Evolutionary conservation across 768 basidiomycete genomes (phyloP), one percentile per base, ranked within the genome.

Genomic region (Boletus tylopilopsis): DNA sequence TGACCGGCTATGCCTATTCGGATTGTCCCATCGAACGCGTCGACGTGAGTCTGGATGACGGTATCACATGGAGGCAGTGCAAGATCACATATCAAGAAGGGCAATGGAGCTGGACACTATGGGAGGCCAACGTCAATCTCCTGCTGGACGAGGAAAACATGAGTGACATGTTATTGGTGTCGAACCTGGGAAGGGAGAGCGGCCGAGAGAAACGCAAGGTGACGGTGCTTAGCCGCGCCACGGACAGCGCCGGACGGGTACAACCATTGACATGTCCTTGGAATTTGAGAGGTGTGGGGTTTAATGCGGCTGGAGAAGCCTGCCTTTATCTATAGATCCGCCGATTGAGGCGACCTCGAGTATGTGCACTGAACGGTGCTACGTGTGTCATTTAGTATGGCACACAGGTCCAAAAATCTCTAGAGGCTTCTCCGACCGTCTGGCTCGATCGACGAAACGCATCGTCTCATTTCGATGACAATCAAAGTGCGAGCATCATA

Each of bases 71-170:
- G 82, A 59, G 64, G 23, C 59, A 64, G 10, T 76, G 79, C 18
- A 65, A 64, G 25, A 77, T 85, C 50, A 78, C 72, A 1, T 85
- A 85, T 53, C 80, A 79, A 46, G 68, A 77, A 30, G 84, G 84
- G 4, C 75, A 63, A 53, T 87, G 85, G 84, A 85, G 85, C 58
- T 89, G 87, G 86, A 77, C 81, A 5, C 61, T 87, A 19, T 88
- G 86, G 87, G 80, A 85, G 58, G 71, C 62, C 4, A 68, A 73
- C 41, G 12, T 88, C 13, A 62, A 67, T 7, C 64, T 70, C 34
- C 18, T 51, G 44, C 25, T 50, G 49, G 63, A 60, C 42, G 56
- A 58, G 23, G 59, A 58, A 38, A 60, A 56, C 4, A 55, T 59
- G 40, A 66, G 54, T 21, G 45, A 9, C 3, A 47, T 44, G 40